phyloP scores from a whole-genome alignment of 2,329 filamentous ascomycete species.

The Amauroascus verrucosus region DNA sequence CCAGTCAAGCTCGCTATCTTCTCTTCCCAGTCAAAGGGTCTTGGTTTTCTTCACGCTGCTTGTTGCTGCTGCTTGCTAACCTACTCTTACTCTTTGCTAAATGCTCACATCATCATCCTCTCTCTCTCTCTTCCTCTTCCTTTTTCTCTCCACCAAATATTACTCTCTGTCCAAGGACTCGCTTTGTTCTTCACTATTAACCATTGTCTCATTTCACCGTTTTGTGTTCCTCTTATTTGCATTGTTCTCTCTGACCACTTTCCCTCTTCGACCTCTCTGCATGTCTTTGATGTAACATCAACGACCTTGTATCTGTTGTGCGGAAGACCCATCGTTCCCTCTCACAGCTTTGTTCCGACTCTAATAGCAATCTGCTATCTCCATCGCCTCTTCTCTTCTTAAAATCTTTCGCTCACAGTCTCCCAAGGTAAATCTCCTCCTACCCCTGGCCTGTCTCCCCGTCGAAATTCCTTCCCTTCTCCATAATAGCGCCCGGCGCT shows the following conservation, averaged over 20 bases:
- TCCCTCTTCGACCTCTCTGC: constrained; percentile 1
- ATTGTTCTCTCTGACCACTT: background rate
- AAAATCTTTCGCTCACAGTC: background rate
- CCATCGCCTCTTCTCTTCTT: background rate
- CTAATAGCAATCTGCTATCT: background rate
- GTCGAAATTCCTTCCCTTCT: background rate
- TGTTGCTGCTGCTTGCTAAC: background rate
- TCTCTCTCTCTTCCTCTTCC: background rate
- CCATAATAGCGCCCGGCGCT: no score
- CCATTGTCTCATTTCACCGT: background rate
- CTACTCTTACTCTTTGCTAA: background rate
- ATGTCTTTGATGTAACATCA: constrained; percentile 4
- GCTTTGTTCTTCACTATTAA: no score
- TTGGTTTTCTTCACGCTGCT: background rate
- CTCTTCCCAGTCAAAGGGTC: background rate
- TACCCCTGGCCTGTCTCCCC: background rate
- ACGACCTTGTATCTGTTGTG: background rate
- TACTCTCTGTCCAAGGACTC: no score
- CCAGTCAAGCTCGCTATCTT: background rate
- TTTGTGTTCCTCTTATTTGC: background rate
- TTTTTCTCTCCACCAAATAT: background rate
- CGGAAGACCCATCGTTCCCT: background rate
- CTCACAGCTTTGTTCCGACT: background rate
- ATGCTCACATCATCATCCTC: background rate
- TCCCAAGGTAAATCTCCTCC: background rate